Base-by-base conservation (phyloP, 225 moss, liverwort and hornwort genomes). In the Pleurozium schreberi region DNA sequence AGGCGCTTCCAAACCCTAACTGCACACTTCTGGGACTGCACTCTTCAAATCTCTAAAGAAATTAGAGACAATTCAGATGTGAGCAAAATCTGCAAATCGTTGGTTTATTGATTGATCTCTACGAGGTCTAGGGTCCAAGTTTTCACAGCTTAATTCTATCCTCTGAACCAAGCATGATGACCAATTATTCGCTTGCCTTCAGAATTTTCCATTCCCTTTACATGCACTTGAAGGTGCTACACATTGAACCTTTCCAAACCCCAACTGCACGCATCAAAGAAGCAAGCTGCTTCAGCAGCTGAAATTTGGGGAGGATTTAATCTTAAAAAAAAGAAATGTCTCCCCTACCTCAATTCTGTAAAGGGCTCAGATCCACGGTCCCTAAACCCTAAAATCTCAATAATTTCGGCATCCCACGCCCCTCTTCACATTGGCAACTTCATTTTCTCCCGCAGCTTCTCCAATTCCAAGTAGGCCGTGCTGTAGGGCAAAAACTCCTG, bases 401-500 rank as follows among this genome's bases (percentile, higher is more conserved):
- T 49, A 79, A 74, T 49, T 77, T 60, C 45, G 78, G 70, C 70
- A 52, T 67, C 74, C 67, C 67, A 80, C 63, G 40, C 27, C 45
- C 71, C 70, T 60, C 88, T 60, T 92, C 83, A 94, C 82, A 87
- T 63, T 42, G 93, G 87, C 85, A 94, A 31, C 53, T 87, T 88
- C 83, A 92, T 53, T 58, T 88, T 92, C 90, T 94, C 93, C 88
- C 89, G 92, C 90, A 99, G 92, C 92, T 96, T 96, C 91, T 99
- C 96, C 45, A 96, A 90, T 89, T 97, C 96, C 93, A 96, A 92
- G 77, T 99, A 99, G 6, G 95, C 96, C 40, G 95, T 96, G 38
- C 96, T 91, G 73, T 96, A 99, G 3, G 98, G 98, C 87, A 99
- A 90, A 90, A 95, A 96, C 91, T 97, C 95, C 47, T 70, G 90